Base-by-base conservation (phyloP, 495 filamentous ascomycete species). In the Penicillium samsonianum region DNA sequence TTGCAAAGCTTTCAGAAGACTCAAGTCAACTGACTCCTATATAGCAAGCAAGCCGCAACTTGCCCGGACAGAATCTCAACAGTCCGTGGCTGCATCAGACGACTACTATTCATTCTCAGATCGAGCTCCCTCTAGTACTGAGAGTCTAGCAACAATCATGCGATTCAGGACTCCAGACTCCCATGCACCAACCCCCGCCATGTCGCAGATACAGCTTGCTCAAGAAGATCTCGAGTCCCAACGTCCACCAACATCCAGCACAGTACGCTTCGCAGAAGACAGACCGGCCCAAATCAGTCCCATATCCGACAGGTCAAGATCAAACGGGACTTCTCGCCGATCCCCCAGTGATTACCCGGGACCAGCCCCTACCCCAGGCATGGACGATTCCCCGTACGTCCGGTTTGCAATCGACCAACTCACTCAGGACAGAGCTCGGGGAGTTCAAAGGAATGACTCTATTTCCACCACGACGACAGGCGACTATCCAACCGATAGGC, bases 321-420 rank as follows among this genome's bases (percentile, higher is more conserved):
- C 60, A 12, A 67, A 73, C 16, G 70, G 63, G 46, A 60, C 72
- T 40, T 61, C 64, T 59, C 61, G 70, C 37, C 66, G 56, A 57
- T 58, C 60, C 1, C 62, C 68, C 26, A 72, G 71, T 51, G 73
- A 77, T 37, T 73, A 72, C 54, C 65, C 67, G 5, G 70, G 74
- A 7, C 64, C 67, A 8, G 75, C 80, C 28, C 77, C 83, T 2
- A 88, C 87, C 1, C 87, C 87, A 1, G 84, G 80, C 12, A 64
- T 82, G 43, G 87, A 90, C 59, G 83, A 88, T 67, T 85, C 82
- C 30, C 86, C 86, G 14, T 89, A 86, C 63, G 85, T 90, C 45
- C 84, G 80, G 30, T 90, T 88, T 66, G 87, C 87, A 35, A 85
- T 90, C 47, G 85, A 88, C 50, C 87, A 90, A 64, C 76, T 90